Conservation (phyloP, 1,284 basidiomycete genomes). For the Sphagnurus paluster region DNA sequence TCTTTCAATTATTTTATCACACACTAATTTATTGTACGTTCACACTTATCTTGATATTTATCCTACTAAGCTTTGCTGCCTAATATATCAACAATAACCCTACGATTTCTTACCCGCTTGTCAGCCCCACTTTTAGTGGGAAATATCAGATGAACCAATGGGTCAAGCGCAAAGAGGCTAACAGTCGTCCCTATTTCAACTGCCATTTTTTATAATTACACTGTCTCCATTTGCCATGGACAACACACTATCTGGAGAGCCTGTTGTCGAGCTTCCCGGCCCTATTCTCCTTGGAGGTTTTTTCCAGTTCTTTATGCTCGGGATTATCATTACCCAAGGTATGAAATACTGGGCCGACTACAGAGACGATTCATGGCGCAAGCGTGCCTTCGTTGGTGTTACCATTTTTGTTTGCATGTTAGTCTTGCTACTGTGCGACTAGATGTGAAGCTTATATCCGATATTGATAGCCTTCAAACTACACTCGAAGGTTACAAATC, state of each 20-base stretch:
- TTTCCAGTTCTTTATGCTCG: conserved; percentile 44
- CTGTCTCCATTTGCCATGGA: conserved; percentile 18
- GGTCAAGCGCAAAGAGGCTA: neutral
- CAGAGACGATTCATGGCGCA: conserved; percentile 40
- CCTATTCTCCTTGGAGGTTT: conserved; percentile 43
- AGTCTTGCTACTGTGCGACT: conserved; percentile 18
- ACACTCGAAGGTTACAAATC: conserved; percentile 48
- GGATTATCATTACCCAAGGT: conserved; percentile 47
- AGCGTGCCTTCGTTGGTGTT: conserved; percentile 40
- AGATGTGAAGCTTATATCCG: neutral
- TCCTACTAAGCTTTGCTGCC: neutral
- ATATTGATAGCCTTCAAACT: conserved; percentile 41
- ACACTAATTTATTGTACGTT: conserved; percentile 3
- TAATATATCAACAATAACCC: too few relatives aligned
- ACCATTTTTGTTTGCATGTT: conserved; percentile 45
- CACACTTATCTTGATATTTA: conserved; percentile 1
- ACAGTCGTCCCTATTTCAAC: neutral
- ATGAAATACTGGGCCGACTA: conserved; percentile 46
- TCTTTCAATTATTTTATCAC: neutral
- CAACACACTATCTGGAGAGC: conserved; percentile 25
- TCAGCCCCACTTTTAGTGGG: neutral
- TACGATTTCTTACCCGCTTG: too few relatives aligned
- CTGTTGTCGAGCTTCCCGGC: conserved; percentile 28
- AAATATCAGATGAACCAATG: too few relatives aligned
- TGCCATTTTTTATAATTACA: neutral